These are phyloP conservation scores for Aspergillus sclerotiicarbonarius DNA, from an alignment of 495 filamentous ascomycete species.

Conservation along the genomic window DNA sequence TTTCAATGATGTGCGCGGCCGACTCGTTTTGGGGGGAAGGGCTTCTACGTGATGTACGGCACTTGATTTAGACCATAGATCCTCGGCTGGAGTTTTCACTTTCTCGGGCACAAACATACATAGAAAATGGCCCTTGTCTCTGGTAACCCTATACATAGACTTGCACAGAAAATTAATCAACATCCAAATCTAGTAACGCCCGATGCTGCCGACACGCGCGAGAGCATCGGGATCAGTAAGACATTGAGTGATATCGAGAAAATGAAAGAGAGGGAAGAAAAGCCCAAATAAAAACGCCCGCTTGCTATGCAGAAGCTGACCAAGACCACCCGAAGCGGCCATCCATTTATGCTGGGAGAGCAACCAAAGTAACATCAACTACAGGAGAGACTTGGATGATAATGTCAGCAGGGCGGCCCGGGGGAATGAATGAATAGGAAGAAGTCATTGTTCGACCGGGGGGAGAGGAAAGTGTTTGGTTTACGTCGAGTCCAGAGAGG, in stretches of 20 bases:
- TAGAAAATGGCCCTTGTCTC: neutral
- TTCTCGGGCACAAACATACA: neutral
- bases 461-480: no score
- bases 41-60: neutral
- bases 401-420: neutral
- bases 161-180: neutral
- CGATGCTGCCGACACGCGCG: neutral
- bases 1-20: conserved; percentile 21
- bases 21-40: conserved; percentile 1
- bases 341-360: neutral
- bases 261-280: neutral
- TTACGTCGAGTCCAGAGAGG: no score
- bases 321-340: neutral
- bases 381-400: neutral
- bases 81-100: neutral
- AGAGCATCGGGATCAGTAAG: neutral
- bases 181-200: neutral
- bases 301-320: conserved; percentile 5
- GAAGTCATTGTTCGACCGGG: neutral
- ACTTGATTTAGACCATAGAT: neutral
- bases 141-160: neutral
- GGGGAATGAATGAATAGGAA: no score
- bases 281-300: conserved; percentile 9
- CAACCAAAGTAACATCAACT: neutral
- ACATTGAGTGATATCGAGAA: neutral